These are phyloP conservation scores for Pyricularia pennisetigena DNA, from an alignment of 2,329 filamentous ascomycete genomes.

Conservation along the genomic window DNA sequence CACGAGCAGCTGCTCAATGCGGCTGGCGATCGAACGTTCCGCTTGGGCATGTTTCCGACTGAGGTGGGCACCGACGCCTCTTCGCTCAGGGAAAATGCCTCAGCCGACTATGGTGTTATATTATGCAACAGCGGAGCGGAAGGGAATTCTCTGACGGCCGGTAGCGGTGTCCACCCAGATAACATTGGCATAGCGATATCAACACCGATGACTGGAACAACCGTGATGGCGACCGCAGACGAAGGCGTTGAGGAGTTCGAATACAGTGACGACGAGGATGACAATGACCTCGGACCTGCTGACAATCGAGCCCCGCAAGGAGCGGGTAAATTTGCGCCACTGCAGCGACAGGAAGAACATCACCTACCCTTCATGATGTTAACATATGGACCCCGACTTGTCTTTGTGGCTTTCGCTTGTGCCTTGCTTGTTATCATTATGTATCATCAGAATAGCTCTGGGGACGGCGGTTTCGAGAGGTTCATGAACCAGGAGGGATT, in stretches of 20 bases:
- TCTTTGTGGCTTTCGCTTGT: neutral
- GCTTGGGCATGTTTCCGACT: neutral
- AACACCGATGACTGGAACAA: neutral
- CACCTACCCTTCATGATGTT: slow-evolving; percentile 8
- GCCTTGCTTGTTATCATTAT: slow-evolving; percentile 21
- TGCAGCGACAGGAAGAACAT: slow-evolving; percentile 2
- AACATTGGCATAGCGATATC: neutral
- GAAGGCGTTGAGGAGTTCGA: neutral
- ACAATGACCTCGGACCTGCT: neutral
- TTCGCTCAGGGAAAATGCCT: neutral
- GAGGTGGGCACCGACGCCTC: neutral
- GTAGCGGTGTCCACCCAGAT: neutral
- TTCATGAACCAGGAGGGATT: slow-evolving; percentile 30
- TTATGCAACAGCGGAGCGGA: slow-evolving; percentile 3
- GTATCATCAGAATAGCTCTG: slow-evolving; percentile 25
- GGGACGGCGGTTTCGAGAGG: slow-evolving; percentile 24
- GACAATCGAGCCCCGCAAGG: neutral
- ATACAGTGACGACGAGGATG: neutral
- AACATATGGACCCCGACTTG: neutral
- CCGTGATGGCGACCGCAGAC: neutral
- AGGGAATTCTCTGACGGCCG: neutral
- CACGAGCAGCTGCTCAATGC: slow-evolving; percentile 3
- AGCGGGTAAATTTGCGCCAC: neutral
- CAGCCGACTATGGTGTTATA: slow-evolving; percentile 3
- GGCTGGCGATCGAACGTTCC: slow-evolving; percentile 1